A percentile compares a stretch with the other conserved stretches of the same genome.
These are phyloP conservation scores for Infundibulicybe gibba DNA, from an alignment of 768 basidiomycete genomes.

Conservation along the genomic window DNA sequence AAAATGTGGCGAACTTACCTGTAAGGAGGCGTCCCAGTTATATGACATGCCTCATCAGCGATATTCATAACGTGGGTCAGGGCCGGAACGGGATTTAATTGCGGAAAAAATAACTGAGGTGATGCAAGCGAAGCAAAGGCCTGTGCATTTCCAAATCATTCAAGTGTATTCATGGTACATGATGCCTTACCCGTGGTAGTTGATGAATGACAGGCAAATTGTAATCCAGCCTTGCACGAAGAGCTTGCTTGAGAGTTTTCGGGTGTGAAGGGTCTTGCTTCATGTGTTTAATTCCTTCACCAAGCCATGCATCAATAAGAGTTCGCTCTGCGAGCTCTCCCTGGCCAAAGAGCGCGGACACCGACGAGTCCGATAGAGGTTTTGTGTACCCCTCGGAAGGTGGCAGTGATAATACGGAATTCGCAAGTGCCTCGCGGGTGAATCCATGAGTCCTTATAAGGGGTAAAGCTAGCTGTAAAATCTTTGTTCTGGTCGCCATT, in stretches of 20 bases:
- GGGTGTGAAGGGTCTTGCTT: constrained; percentile 16
- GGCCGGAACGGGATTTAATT: constrained; percentile 57
- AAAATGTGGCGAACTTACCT: constrained; percentile 37
- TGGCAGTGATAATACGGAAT: constrained; percentile 56
- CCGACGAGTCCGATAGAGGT: constrained; percentile 67
- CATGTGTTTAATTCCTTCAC: constrained; percentile 59
- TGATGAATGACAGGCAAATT: constrained; percentile 66
- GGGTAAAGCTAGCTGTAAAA: constrained; percentile 62
- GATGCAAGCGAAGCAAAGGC: constrained; percentile 70
- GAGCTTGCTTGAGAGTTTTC: constrained; percentile 41
- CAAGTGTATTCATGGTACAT: not conserved
- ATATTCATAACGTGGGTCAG: constrained; percentile 57
- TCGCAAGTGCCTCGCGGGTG: constrained; percentile 65
- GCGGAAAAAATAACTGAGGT: constrained; percentile 41
- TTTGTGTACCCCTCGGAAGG: constrained; percentile 39
- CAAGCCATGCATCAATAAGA: constrained; percentile 72
- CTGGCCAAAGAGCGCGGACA: constrained; percentile 69
- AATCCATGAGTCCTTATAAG: constrained; percentile 69
- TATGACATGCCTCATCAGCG: constrained; percentile 69
- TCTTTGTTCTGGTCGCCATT: constrained; percentile 21
- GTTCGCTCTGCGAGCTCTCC: constrained; percentile 64
- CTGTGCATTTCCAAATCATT: constrained; percentile 28
- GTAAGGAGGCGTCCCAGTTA: constrained; percentile 51
- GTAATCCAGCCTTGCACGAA: constrained; percentile 53
- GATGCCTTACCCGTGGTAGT: constrained; percentile 59